These are phyloP conservation scores for Podila minutissima DNA, from an alignment of 192 early-diverging fungal species.

Conservation along the genomic window DNA sequence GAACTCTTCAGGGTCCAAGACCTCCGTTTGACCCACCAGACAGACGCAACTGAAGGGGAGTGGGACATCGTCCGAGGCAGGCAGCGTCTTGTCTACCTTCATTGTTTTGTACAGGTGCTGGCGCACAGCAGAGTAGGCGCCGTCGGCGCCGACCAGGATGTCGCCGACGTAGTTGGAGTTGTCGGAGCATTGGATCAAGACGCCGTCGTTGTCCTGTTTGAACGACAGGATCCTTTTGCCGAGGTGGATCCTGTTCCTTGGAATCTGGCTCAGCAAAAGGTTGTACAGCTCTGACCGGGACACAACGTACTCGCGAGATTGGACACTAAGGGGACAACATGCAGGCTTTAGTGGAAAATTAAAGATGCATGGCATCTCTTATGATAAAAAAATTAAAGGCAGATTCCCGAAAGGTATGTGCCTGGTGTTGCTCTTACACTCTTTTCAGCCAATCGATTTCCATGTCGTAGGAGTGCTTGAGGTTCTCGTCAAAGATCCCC, in stretches of 20 bases:
- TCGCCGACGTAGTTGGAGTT: slow-evolving; percentile 3
- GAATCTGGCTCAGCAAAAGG: not conserved
- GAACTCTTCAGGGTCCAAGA: slow-evolving; percentile 1
- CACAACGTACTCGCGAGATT: not conserved
- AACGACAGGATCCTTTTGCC: slow-evolving; percentile 14
- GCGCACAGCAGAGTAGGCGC: not conserved
- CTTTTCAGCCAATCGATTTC: too few species aligned
- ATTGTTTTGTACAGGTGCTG: not conserved
- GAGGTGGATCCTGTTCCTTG: slow-evolving; percentile 3
- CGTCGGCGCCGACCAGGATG: slow-evolving; percentile 6
- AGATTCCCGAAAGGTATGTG: too few species aligned
- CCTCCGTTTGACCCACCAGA: not conserved
- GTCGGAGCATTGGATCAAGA: not conserved
- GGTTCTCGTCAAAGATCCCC: too few species aligned
- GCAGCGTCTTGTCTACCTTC: not conserved
- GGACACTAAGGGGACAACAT: not conserved
- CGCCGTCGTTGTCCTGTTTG: not conserved
- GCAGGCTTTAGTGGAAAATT: not conserved
- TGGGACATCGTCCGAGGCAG: not conserved
- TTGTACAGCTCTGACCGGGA: slow-evolving; percentile 5
- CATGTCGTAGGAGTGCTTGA: too few species aligned
- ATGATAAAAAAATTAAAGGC: too few species aligned
- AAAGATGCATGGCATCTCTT: not conserved
- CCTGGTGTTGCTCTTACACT: too few species aligned
- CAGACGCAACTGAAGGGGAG: slow-evolving; percentile 2